phyloP scores from a whole-genome alignment of 2,329 filamentous ascomycete genomes.

The Cladosporium sp. region DNA sequence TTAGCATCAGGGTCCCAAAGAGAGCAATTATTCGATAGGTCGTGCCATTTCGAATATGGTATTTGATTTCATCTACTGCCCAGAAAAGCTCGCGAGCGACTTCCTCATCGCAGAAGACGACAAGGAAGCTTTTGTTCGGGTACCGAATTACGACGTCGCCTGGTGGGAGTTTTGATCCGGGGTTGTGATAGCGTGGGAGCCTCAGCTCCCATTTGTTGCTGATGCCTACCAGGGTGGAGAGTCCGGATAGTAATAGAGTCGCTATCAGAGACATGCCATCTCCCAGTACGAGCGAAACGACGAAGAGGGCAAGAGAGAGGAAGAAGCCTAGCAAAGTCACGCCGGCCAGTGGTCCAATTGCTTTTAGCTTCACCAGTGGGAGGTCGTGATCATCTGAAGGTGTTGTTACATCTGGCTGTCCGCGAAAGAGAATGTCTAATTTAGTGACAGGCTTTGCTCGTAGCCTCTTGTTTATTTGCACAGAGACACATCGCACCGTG shows the following conservation, averaged over 20 bases:
- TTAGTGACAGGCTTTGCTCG: neutral
- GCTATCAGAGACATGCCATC: conserved; percentile 50
- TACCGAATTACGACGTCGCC: conserved; percentile 45
- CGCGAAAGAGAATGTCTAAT: conserved; percentile 36
- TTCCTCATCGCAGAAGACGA: conserved; percentile 46
- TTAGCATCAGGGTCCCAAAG: conserved; percentile 48
- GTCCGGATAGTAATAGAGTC: conserved; percentile 42
- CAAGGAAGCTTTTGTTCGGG: conserved; percentile 46
- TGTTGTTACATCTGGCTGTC: conserved; percentile 27
- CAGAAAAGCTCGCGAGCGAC: conserved; percentile 50
- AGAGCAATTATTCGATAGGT: conserved; percentile 45
- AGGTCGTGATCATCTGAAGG: neutral
- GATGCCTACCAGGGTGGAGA: conserved; percentile 46
- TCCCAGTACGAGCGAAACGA: conserved; percentile 38
- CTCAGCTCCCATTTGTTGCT: conserved; percentile 47
- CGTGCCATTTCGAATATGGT: conserved; percentile 37
- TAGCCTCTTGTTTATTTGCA: conserved; percentile 16
- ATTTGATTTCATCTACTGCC: conserved; percentile 47
- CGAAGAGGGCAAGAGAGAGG: conserved; percentile 40
- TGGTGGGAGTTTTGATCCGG: neutral
- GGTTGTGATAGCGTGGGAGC: conserved; percentile 35
- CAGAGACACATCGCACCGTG: conserved; percentile 27
- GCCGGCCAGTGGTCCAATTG: conserved; percentile 39
- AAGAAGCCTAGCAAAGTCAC: conserved; percentile 42
- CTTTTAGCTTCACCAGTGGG: conserved; percentile 1